Evolutionary conservation across 768 basidiomycete genomes (phyloP).

Genomic region (Tricholoma furcatifolium): DNA sequence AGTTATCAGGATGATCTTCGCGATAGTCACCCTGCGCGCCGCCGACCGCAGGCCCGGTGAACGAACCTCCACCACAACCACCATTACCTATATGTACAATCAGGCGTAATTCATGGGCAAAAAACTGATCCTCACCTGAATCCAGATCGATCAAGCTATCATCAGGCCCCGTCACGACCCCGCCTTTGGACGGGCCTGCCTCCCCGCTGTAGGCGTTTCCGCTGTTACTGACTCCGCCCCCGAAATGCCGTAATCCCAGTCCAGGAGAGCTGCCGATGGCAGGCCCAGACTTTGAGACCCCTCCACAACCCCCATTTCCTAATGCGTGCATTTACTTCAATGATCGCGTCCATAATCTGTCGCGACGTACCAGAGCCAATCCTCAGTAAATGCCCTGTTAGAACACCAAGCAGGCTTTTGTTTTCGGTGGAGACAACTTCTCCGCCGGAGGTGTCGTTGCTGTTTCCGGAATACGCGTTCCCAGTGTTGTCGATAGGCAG

Average conservation of each 20-base stretch:
- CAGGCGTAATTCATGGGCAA: not conserved
- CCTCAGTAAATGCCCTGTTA: constrained; percentile 18
- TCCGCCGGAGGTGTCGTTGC: constrained; percentile 34
- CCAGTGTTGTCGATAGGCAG: constrained; percentile 26
- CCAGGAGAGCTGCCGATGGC: constrained; percentile 12
- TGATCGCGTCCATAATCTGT: not conserved
- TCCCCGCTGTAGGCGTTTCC: constrained; percentile 27
- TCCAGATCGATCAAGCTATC: constrained; percentile 27
- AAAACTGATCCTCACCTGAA: constrained; percentile 27
- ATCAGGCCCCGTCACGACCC: constrained; percentile 23
- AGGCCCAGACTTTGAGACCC: constrained; percentile 30
- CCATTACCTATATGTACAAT: constrained; percentile 34
- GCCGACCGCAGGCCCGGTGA: constrained; percentile 25
- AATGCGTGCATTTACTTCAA: not conserved
- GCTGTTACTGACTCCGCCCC: constrained; percentile 13
- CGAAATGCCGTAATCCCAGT: not conserved
- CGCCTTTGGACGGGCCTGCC: constrained; percentile 35
- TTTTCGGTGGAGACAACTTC: constrained; percentile 14
- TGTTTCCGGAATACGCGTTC: constrained; percentile 32
- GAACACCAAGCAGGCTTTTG: constrained; percentile 1
- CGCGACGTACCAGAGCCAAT: constrained; percentile 26
- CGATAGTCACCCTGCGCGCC: not conserved
- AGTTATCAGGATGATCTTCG: constrained; percentile 2
- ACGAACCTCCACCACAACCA: constrained; percentile 32
- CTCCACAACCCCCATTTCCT: constrained; percentile 33